Evolutionary conservation across 306 rosid genomes (phyloP).

Genomic region (Vachellia pachyceras): DNA sequence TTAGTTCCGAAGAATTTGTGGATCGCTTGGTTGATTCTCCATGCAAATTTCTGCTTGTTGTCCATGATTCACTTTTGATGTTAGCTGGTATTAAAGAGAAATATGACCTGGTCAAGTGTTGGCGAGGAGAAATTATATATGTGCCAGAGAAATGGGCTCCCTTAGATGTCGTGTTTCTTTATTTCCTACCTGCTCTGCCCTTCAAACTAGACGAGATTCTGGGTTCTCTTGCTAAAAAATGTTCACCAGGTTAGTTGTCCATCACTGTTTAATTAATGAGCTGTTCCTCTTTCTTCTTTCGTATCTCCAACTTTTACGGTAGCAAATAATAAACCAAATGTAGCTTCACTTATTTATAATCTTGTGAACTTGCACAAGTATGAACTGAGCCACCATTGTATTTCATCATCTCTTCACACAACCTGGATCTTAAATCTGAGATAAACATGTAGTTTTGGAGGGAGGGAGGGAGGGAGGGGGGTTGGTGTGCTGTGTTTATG

Average conservation of each 20-base stretch:
- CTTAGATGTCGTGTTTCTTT: constrained; percentile 80
- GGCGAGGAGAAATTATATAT: constrained; percentile 87
- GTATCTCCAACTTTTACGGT: constrained; percentile 1
- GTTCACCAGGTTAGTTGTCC: constrained; percentile 59
- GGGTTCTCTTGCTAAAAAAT: constrained; percentile 59
- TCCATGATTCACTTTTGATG: constrained; percentile 76
- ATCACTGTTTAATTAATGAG: not conserved
- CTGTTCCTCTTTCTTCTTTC: not conserved
- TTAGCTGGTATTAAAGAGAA: constrained; percentile 75
- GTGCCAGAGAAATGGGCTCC: constrained; percentile 79
- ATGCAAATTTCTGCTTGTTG: constrained; percentile 54
- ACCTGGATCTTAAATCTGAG: constrained; percentile 13
- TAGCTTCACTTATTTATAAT: not conserved
- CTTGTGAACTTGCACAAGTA: not conserved
- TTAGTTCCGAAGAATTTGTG: constrained; percentile 77
- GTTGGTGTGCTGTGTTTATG: constrained; percentile 6
- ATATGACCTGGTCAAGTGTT: constrained; percentile 78
- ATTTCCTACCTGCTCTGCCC: constrained; percentile 80
- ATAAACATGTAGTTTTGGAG: constrained; percentile 5
- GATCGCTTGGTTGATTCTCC: constrained; percentile 60
- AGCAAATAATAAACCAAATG: constrained; percentile 15
- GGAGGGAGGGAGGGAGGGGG: not conserved
- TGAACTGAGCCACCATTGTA: not conserved
- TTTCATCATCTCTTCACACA: constrained; percentile 5
- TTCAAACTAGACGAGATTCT: constrained; percentile 60